Evolutionary conservation across 306 rosid genomes (phyloP), one percentile per base, ranked within the genome.

Genomic region (Sicyos baderoa): DNA sequence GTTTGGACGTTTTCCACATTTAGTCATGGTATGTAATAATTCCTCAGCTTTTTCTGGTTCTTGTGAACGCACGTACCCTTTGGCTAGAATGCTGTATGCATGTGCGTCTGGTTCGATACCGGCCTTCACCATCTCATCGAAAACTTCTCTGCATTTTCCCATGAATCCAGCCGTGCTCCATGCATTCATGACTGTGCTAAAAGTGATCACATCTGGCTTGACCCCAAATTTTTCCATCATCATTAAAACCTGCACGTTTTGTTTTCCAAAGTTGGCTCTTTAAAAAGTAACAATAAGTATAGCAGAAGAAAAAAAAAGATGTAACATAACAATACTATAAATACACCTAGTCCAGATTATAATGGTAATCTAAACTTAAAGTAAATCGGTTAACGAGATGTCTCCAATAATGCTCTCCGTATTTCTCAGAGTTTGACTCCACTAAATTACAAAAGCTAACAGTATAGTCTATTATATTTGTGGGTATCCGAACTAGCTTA

Each of bases 141-240:
- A 88, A 67, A 86, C 52, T 80, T 86, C 81, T 75, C 77, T 80
- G 82, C 89, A 80, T 71, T 86, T 84, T 59, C 69, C 87, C 82
- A 86, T 72, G 76, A 79, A 84, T 75, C 95, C 89, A 19, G 91
- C 91, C 69, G 84, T 76, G 87, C 95, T 82, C 95, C 91, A 88
- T 50, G 86, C 91, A 86, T 86, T 88, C 91, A 88, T 84, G 68
- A 86, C 81, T 35, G 87, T 79, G 67, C 95, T 88, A 58, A 69
- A 88, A 60, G 95, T 84, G 73, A 88, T 71, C 74, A 88, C 85
- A 71, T 88, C 95, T 61, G 89, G 89, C 75, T 77, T 78, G 70
- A 88, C 80, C 19, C 80, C 79, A 65, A 74, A 84, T 74, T 88
- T 89, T 42, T 74, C 70, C 95, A 86, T 86, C 87, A 88, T 74